Evolutionary conservation across 768 basidiomycete genomes (phyloP).

Genomic region (Aureoboletus auriporus): DNA sequence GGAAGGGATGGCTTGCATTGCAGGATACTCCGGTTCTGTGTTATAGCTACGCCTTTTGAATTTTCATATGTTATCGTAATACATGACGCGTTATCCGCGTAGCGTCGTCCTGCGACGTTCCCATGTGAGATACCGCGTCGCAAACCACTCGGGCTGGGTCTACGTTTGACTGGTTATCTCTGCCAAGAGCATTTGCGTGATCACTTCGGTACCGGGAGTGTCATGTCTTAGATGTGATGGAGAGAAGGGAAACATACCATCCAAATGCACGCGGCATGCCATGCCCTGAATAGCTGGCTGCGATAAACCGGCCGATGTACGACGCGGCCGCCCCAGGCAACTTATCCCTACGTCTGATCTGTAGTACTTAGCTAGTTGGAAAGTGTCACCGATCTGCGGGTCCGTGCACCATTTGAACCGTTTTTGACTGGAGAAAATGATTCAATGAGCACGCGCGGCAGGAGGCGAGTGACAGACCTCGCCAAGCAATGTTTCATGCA

Average conservation of each 20-base stretch:
- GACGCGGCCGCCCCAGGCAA: constrained; percentile 9
- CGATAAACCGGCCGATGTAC: constrained; percentile 61
- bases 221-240: not conserved
- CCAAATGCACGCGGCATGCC: constrained; percentile 75
- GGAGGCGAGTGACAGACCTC: too few relatives aligned
- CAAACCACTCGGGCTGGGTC: constrained; percentile 60
- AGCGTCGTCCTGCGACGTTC: constrained; percentile 1
- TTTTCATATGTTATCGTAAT: too few relatives aligned
- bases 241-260: not conserved
- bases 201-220: constrained; percentile 50
- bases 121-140: constrained; percentile 46
- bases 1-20: constrained; percentile 61
- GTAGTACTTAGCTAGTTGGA: constrained; percentile 15
- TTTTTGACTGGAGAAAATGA: too few relatives aligned
- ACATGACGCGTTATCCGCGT: too few relatives aligned
- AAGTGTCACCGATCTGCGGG: too few relatives aligned
- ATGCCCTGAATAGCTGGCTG: constrained; percentile 72
- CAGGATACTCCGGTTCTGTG: constrained; percentile 57
- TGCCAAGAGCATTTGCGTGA: constrained; percentile 55
- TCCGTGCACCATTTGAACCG: too few relatives aligned
- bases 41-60: too few relatives aligned
- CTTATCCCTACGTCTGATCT: constrained; percentile 62
- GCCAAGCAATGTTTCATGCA: too few relatives aligned
- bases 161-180: constrained; percentile 43
- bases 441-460: too few relatives aligned